Percentiles rank a stretch among this genome's conserved stretches.
These are phyloP conservation scores for Nicotiana obtusifolia DNA, from an alignment of 257 asterid species.

Conservation along the genomic window DNA sequence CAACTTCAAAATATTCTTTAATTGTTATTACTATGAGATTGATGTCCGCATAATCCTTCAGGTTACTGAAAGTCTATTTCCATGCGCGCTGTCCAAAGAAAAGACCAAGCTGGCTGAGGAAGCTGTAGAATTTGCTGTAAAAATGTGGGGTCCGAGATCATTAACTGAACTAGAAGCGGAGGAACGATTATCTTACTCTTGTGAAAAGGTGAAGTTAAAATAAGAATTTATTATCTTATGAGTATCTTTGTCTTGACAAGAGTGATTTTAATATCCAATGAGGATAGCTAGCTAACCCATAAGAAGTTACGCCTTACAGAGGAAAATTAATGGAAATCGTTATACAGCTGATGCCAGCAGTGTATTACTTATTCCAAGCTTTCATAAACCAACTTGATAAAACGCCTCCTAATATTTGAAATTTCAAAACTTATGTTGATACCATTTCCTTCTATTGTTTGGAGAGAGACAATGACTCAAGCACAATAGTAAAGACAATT, in stretches of 20 bases:
- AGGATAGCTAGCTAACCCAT: background rate
- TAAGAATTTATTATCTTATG: constrained; percentile 5
- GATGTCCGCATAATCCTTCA: constrained; percentile 21
- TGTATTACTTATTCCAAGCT: background rate
- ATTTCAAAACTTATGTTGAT: background rate
- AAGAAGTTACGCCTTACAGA: background rate
- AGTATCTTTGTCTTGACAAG: constrained; percentile 12
- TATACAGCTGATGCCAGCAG: background rate
- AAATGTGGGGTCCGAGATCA: constrained; percentile 87
- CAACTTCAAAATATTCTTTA: constrained; percentile 5
- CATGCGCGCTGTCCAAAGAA: constrained; percentile 74
- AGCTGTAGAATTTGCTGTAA: constrained; percentile 78
- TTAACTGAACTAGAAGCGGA: constrained; percentile 95
- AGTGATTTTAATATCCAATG: background rate
- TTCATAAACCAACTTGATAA: background rate
- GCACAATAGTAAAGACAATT: background rate
- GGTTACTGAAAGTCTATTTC: constrained; percentile 89
- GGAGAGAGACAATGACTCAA: background rate
- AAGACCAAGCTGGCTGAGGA: constrained; percentile 70
- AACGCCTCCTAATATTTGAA: background rate
- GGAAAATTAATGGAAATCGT: background rate
- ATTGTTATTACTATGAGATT: background rate
- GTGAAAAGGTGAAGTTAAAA: constrained; percentile 74
- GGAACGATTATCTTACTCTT: constrained; percentile 89
- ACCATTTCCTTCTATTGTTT: background rate